Evolutionary conservation across 1,139 yeast species (phyloP), one percentile per base, ranked within the genome.

Genomic region (Chernovozyma aurita): DNA sequence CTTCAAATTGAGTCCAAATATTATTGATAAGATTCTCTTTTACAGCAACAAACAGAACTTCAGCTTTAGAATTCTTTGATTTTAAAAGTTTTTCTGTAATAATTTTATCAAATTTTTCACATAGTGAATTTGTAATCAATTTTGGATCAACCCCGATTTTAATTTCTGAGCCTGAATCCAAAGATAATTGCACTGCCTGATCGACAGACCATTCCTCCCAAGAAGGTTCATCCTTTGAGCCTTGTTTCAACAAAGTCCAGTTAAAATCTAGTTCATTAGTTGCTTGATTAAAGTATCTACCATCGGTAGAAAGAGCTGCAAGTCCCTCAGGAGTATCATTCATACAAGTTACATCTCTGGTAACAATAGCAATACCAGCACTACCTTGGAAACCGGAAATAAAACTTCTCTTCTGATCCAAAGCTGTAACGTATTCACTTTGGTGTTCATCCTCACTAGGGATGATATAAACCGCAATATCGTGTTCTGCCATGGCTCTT

Each of bases 391-490:
- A 92, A 0, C 95, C 95, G 18, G 92, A 79, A 33, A 92, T 85
- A 48, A 85, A 90, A 37, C 80, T 77, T 48, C 97, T 73, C 52
- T 92, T 80, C 61, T 86, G 90, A 58, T 92, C 97, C 28, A 76
- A 73, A 3, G 74, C 62, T 1, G 92, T 73, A 16, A 88, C 94
- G 51, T 90, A 92, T 61, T 92, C 97, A 18, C 88, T 80, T 63
- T 86, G 95, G 60, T 92, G 98, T 46, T 85, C 95, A 58, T 92
- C 98, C 59, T 87, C 96, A 30, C 94, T 81, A 12, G 96, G 95
- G 8, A 92, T 76, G 36, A 92, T 70, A 55, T 92, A 92, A 37
- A 85, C 80, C 11, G 84, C 92, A 37, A 92, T 55, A 44, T 78
- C 78, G 46, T 76, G 60, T 35, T 70, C 68, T 33, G 72, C 73